phyloP scores from a whole-genome alignment of 768 basidiomycete species.

The Mycena galopus region DNA sequence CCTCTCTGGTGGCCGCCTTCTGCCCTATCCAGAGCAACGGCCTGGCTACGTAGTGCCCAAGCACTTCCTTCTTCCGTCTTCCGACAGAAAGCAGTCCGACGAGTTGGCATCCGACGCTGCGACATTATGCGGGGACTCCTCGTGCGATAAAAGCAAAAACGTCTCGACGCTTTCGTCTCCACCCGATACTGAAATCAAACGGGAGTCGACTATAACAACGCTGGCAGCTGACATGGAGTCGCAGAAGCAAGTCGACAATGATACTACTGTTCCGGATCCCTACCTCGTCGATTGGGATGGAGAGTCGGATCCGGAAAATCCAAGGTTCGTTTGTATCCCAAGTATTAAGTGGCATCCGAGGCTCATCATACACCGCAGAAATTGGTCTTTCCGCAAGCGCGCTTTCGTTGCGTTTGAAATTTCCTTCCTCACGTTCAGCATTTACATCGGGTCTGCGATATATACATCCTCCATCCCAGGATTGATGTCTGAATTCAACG shows the following conservation, averaged over 20 bases:
- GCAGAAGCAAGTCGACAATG: slow-evolving; percentile 17
- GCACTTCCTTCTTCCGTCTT: slow-evolving; percentile 18
- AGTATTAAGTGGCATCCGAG: neutral
- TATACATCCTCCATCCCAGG: slow-evolving; percentile 46
- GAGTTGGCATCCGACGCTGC: slow-evolving; percentile 24
- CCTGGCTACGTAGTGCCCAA: slow-evolving; percentile 30
- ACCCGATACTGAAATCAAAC: slow-evolving; percentile 26
- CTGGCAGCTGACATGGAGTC: slow-evolving; percentile 17
- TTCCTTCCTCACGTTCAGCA: slow-evolving; percentile 48
- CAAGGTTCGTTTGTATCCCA: slow-evolving; percentile 34
- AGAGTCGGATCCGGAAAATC: slow-evolving; percentile 44
- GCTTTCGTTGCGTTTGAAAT: slow-evolving; percentile 49
- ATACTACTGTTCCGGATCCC: slow-evolving; percentile 31
- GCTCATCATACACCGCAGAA: slow-evolving; percentile 34
- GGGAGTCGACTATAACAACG: slow-evolving; percentile 9
- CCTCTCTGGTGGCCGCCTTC: slow-evolving; percentile 36
- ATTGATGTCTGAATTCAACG: slow-evolving; percentile 42
- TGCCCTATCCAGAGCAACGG: slow-evolving; percentile 39
- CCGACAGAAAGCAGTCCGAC: slow-evolving; percentile 29
- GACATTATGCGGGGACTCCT: slow-evolving; percentile 23
- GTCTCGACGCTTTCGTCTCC: slow-evolving; percentile 7
- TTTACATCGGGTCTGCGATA: slow-evolving; percentile 52
- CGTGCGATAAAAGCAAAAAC: slow-evolving; percentile 8
- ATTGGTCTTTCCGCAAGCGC: slow-evolving; percentile 48
- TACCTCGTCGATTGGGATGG: slow-evolving; percentile 45